A percentile compares a stretch with the other conserved stretches of the same genome.
These are phyloP conservation scores for Neofusicoccum laricinum DNA, from an alignment of 2,329 filamentous ascomycete species.

Conservation along the genomic window DNA sequence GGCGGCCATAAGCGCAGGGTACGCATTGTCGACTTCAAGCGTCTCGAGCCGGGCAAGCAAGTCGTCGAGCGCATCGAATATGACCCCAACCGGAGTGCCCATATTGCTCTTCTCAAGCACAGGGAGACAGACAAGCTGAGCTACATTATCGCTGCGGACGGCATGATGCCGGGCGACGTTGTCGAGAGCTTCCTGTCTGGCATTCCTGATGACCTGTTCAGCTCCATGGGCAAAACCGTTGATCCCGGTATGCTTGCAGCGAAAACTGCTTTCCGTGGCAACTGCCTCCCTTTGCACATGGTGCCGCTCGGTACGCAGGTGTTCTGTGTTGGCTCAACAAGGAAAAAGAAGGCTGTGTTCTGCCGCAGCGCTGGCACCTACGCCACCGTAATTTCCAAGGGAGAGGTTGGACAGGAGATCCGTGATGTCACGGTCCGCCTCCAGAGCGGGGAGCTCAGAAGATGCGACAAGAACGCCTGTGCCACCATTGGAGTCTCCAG, in stretches of 20 bases:
- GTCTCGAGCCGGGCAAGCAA: conserved; percentile 76
- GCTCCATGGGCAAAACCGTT: conserved; percentile 86
- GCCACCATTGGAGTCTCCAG: conserved; percentile 93
- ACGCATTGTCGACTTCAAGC: conserved; percentile 83
- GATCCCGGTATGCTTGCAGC: conserved; percentile 96
- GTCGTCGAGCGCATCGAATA: conserved; percentile 93
- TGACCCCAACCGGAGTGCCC: conserved; percentile 87
- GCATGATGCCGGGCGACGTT: conserved; percentile 84
- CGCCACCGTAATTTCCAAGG: conserved; percentile 82
- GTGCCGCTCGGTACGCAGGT: conserved; percentile 91
- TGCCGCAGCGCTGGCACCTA: conserved; percentile 94
- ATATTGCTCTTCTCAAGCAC: conserved; percentile 83
- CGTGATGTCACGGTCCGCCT: conserved; percentile 80
- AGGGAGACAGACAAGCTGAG: conserved; percentile 71
- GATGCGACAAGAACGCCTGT: conserved; percentile 86
- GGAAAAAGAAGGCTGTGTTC: conserved; percentile 76
- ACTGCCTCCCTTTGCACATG: conserved; percentile 93
- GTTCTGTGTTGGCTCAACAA: conserved; percentile 78
- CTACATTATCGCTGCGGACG: conserved; percentile 95
- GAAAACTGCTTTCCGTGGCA: conserved; percentile 89
- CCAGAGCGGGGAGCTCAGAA: conserved; percentile 88
- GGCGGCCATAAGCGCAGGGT: conserved; percentile 91
- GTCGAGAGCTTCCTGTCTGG: conserved; percentile 90
- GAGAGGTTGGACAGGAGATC: conserved; percentile 61
- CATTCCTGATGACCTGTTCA: conserved; percentile 81